phyloP scores from a whole-genome alignment of 768 basidiomycete genomes.

The Mrakia frigida region DNA sequence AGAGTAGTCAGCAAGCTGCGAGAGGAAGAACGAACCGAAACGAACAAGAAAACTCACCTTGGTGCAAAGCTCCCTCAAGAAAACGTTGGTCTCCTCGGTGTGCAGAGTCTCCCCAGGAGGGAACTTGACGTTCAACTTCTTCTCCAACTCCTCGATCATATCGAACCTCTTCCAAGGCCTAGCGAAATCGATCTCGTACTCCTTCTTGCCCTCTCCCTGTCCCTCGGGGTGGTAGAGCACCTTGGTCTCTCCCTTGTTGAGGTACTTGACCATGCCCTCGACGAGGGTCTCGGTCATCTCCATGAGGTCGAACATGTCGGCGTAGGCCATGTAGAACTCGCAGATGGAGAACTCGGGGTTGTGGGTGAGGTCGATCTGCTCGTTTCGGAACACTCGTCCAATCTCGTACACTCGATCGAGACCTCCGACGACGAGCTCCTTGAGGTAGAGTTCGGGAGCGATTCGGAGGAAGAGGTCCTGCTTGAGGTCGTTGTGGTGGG shows the following conservation, averaged over 20 bases:
- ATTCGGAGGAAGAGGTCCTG: conserved; percentile 95
- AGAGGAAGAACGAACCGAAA: neutral
- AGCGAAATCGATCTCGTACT: conserved; percentile 75
- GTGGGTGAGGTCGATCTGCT: conserved; percentile 97
- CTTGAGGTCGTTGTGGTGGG: conserved; percentile 96
- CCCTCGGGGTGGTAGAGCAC: conserved; percentile 89
- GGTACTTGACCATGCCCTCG: conserved; percentile 80
- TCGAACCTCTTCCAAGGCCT: conserved; percentile 97
- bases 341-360: conserved; percentile 99
- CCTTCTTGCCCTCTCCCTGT: conserved; percentile 59
- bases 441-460: conserved; percentile 96
- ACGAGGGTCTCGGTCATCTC: conserved; percentile 88
- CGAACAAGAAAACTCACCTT: conserved; percentile 56
- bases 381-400: conserved; percentile 95
- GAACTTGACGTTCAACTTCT: conserved; percentile 86
- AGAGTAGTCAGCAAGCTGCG: neutral
- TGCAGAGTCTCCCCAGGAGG: conserved; percentile 86
- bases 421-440: conserved; percentile 94
- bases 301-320: conserved; percentile 98
- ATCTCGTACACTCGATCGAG: conserved; percentile 98
- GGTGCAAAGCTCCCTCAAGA: conserved; percentile 71
- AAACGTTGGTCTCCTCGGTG: conserved; percentile 79
- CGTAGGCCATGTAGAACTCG: conserved; percentile 99
- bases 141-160: conserved; percentile 94
- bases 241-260: conserved; percentile 74